Base-by-base conservation (phyloP, 305 asterid genomes). In the Fraxinus albicans region DNA sequence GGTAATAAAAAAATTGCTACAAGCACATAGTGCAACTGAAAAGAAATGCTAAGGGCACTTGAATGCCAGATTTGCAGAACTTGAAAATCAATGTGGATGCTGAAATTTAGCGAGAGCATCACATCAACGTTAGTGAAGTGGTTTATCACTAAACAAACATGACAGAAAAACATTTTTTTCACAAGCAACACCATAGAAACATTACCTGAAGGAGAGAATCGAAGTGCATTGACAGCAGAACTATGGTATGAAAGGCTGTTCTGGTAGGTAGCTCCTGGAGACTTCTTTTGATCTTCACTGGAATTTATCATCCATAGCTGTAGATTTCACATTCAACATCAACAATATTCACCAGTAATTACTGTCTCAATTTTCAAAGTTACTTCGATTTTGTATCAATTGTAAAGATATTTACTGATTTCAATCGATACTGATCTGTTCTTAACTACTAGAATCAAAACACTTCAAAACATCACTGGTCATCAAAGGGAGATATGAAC, bases 131-230 rank as follows among this genome's bases (percentile, higher is more conserved):
- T 27, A 77, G 31, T 80, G 36, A 50, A 42, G 40, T 72, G 25
- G 44, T 35, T 76, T 76, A 15, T 79, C 69, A 33, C 15, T 63
- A 76, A 35, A 81, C 35, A 31, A 58, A 60, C n/a, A 34, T 33
- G 69, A 72, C 25, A 50, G 33, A 53, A 58, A 63, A 7, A 40
- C 12, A 6, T 9, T 19, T 42, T 67, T 21, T 76, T 70, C 40
- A 13, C 79, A 31, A 29, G 35, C 65, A 77, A 29, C n/a, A 50
- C 23, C 23, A 53, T 17, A 55, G 82, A 65, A 85, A 74, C 55
- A 86, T 77, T 81, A 29, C 99, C 99, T 1, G 97, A 90, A 50
- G 97, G 97, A 55, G 98, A 97, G 90, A 97, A 95, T 33, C 99
- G 99, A 74, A 97, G 93, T 9, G 90, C 89, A 90, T 97, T 95